phyloP scores from a whole-genome alignment of 805 yeast species.

The Yueomyces sp. region DNA sequence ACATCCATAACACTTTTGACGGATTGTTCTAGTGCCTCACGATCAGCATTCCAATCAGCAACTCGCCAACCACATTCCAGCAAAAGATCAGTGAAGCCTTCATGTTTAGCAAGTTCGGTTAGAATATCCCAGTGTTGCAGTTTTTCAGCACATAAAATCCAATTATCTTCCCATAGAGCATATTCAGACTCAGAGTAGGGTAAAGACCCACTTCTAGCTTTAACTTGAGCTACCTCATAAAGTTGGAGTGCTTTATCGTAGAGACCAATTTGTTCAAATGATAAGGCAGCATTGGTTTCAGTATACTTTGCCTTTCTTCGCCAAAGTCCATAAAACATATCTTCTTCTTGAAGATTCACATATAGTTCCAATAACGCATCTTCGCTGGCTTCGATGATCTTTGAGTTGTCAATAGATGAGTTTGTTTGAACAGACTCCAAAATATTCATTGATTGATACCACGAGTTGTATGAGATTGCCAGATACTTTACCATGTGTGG shows the following conservation, averaged over 20 bases:
- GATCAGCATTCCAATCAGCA: constrained; percentile 94
- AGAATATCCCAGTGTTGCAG: constrained; percentile 96
- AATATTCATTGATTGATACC: constrained; percentile 82
- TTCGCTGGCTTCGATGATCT: constrained; percentile 70
- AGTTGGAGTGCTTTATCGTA: constrained; percentile 91
- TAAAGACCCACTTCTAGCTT: constrained; percentile 86
- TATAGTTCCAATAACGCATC: constrained; percentile 88
- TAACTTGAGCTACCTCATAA: constrained; percentile 92
- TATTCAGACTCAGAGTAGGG: constrained; percentile 95
- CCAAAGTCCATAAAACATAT: constrained; percentile 97
- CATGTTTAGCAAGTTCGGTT: constrained; percentile 94
- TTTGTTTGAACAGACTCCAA: constrained; percentile 55
- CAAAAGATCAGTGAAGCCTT: constrained; percentile 87
- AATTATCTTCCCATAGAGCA: constrained; percentile 94
- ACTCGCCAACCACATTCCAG: constrained; percentile 99
- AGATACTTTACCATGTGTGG: constrained; percentile 86
- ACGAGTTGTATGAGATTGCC: constrained; percentile 76
- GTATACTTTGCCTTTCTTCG: constrained; percentile 88
- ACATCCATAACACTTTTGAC: constrained; percentile 96
- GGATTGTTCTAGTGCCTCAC: constrained; percentile 87
- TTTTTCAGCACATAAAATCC: constrained; percentile 96
- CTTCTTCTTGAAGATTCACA: constrained; percentile 81
- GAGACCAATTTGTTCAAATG: constrained; percentile 87
- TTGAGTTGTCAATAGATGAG: constrained; percentile 53
- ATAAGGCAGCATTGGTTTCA: constrained; percentile 84